Conservation (phyloP, 495 filamentous ascomycete genomes). For the Lepidopterella palustris region DNA sequence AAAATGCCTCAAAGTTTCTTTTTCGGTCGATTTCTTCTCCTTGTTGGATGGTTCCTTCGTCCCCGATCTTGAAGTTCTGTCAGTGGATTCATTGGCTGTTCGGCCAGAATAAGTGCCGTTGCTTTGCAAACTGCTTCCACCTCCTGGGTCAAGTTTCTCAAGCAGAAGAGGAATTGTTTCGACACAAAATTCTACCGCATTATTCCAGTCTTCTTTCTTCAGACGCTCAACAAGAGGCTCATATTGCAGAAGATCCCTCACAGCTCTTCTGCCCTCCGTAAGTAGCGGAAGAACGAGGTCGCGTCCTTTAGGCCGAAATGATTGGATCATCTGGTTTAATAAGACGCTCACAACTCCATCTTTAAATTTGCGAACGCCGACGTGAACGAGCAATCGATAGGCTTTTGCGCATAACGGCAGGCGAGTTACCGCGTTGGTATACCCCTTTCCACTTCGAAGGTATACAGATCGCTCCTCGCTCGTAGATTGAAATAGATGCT, state of each 20-base stretch:
- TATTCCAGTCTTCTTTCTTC: conserved; percentile 58
- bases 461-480: conserved; percentile 60
- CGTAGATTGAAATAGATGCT: conserved; percentile 67
- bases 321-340: conserved; percentile 74
- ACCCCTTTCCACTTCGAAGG: too few relatives aligned
- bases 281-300: conserved; percentile 65
- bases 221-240: conserved; percentile 75
- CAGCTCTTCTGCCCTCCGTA: conserved; percentile 69
- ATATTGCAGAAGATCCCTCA: conserved; percentile 62
- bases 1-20: conserved; percentile 6
- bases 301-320: conserved; percentile 55
- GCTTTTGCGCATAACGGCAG: conserved; percentile 66
- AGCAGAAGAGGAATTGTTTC: conserved; percentile 31
- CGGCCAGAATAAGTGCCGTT: background rate
- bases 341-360: conserved; percentile 69
- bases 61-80: conserved; percentile 1
- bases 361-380: conserved; percentile 60
- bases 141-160: conserved; percentile 28
- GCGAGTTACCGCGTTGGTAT: too few relatives aligned
- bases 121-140: conserved; percentile 1
- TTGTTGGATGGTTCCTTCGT: conserved; percentile 2
- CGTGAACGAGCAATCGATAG: conserved; percentile 62
- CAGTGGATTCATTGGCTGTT: background rate
- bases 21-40: background rate
- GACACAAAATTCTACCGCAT: conserved; percentile 61